These are phyloP conservation scores for Suhomyces tanzawaensis DNA, from an alignment of 805 yeast species.

Conservation along the genomic window DNA sequence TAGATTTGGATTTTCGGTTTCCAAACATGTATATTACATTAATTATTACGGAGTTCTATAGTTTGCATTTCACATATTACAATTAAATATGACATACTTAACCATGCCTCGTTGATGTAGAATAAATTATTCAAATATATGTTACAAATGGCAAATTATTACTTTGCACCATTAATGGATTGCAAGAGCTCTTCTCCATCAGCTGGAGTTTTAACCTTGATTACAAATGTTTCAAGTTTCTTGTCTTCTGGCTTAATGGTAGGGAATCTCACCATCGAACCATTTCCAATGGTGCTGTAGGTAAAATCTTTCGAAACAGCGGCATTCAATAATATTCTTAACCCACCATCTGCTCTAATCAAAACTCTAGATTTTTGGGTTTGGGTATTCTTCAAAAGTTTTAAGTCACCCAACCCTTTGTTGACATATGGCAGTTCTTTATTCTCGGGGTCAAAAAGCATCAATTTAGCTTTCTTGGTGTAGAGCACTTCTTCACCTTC, in stretches of 20 bases:
- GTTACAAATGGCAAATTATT: conserved; percentile 2
- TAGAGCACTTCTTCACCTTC: conserved; percentile 69
- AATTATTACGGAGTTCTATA: neutral
- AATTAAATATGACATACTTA: neutral
- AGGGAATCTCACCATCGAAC: conserved; percentile 66
- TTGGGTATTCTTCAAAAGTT: conserved; percentile 59
- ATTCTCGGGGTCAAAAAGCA: conserved; percentile 53
- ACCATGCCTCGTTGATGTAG: neutral
- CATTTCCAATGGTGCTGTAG: conserved; percentile 63
- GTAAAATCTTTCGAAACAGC: conserved; percentile 54
- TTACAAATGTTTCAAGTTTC: conserved; percentile 59
- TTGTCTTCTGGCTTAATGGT: conserved; percentile 52
- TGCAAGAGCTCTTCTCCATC: conserved; percentile 57
- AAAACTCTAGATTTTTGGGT: conserved; percentile 67
- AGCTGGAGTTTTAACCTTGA: conserved; percentile 72
- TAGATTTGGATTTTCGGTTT: no score
- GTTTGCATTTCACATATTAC: neutral
- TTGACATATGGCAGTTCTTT: conserved; percentile 51
- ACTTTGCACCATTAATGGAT: conserved; percentile 27
- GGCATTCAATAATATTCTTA: conserved; percentile 71
- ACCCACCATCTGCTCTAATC: conserved; percentile 86
- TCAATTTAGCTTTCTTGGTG: conserved; percentile 69
- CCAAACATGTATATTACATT: neutral
- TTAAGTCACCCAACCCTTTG: conserved; percentile 81
- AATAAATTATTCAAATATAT: neutral